phyloP scores from a whole-genome alignment of 1,284 basidiomycete genomes.

The Xerocomus minutiporus region DNA sequence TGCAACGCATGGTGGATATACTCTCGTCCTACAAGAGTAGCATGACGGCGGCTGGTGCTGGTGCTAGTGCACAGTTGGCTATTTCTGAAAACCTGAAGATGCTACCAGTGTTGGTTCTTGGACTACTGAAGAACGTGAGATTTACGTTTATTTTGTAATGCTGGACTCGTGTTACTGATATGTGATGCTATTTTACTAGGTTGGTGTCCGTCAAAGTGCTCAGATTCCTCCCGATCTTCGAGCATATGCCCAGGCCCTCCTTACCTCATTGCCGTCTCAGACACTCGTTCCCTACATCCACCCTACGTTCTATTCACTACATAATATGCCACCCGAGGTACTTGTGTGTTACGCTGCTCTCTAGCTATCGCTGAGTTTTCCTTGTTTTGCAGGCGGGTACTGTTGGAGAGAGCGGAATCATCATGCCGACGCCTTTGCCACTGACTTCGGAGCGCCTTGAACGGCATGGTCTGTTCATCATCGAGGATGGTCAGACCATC shows the following conservation, averaged over 20 bases:
- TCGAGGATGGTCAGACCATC: conserved; percentile 96
- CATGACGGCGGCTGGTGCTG: conserved; percentile 90
- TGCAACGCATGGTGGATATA: conserved; percentile 89
- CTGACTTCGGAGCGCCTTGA: conserved; percentile 92
- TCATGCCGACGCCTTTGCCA: conserved; percentile 85
- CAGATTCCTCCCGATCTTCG: conserved; percentile 96
- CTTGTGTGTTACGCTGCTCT: conserved; percentile 16
- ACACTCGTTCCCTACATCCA: conserved; percentile 91
- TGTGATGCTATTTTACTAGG: conserved; percentile 40
- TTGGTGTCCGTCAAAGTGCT: conserved; percentile 90
- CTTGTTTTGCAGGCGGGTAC: conserved; percentile 60
- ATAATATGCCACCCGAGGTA: conserved; percentile 93
- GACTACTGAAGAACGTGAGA: conserved; percentile 87
- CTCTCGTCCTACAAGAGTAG: conserved; percentile 92
- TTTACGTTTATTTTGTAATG: background rate
- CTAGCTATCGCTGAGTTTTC: conserved; percentile 10
- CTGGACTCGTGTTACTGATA: conserved; percentile 5
- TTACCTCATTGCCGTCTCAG: conserved; percentile 91
- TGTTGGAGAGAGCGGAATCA: conserved; percentile 75
- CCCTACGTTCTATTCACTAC: conserved; percentile 92
- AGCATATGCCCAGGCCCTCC: conserved; percentile 89
- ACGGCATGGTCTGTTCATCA: conserved; percentile 92
- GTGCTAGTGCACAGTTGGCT: conserved; percentile 91
- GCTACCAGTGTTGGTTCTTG: conserved; percentile 86
- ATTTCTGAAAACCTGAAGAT: conserved; percentile 92